Evolutionary conservation across 345 rosid species (phyloP), one percentile per base, ranked within the genome.

Genomic region (Syzygium jambos): DNA sequence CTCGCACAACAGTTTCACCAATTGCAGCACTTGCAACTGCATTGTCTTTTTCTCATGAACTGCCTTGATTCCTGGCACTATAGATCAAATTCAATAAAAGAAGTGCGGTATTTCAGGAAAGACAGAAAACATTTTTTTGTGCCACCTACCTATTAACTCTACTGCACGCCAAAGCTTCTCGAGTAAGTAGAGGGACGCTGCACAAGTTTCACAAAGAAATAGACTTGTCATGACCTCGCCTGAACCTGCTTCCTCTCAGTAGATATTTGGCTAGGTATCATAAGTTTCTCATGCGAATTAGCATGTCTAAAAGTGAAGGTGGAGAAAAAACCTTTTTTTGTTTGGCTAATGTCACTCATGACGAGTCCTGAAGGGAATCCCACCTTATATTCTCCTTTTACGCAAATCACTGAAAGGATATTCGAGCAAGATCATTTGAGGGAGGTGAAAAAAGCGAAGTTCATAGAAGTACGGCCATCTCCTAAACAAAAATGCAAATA

Each of bases 11-110:
- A 54, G 88, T 88, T 88, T 88, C 86, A 91, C 88, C 86, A 94
- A 89, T 61, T 87, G 80, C 86, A 86, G 84, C 27, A 90, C 91
- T 90, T 88, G 90, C 85, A 84, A 22, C 19, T 90, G 91, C 78
- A 29, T 82, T 52, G 85, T 30, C 89, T 89, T 89, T 78, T 78
- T 88, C 78, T 87, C 78, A 53, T 86, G 84, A 78, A 78, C 85
- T 30, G 13, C 51, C 85, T 85, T 80, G 13, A 87, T 59, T 12
- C 91, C 91, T 87, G 92, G 95, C 21, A 91, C 93, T 93, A 87
- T 52, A 68, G 46, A 59, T 38, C 15, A 13, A 65, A 63, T 51
- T 68, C 84, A 65, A 19, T 38, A 5, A 68, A n/a, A n/a, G n/a
- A 65, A 49, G 6, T 16, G 8, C 4, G 5, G 16, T 49, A 29